phyloP scores from a whole-genome alignment of 306 rosid genomes.

The Ormosia emarginata region DNA sequence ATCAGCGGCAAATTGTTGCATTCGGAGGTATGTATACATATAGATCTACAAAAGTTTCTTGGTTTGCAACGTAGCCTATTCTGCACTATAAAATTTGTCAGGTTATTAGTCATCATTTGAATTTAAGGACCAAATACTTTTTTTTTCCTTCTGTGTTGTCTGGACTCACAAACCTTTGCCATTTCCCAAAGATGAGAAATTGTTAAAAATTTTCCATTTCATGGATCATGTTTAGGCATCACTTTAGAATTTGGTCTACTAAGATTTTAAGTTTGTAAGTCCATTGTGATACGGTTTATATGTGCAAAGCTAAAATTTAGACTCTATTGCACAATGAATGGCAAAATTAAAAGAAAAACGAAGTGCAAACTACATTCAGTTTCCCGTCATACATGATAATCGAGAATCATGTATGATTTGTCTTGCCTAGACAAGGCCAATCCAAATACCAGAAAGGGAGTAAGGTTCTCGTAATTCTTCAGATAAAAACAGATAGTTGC shows the following conservation, averaged over 20 bases:
- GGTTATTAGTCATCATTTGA: slow-evolving; percentile 13
- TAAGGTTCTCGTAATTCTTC: background rate
- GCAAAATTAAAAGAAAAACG: background rate
- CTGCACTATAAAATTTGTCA: slow-evolving; percentile 1
- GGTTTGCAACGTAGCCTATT: background rate
- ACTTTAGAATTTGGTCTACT: background rate
- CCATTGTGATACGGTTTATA: background rate
- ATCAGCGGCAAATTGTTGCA: slow-evolving; percentile 18
- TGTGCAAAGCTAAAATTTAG: slow-evolving; percentile 5
- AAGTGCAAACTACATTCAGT: background rate
- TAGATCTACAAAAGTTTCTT: background rate
- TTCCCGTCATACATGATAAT: background rate
- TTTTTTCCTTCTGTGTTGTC: slow-evolving; percentile 13
- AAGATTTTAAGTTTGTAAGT: slow-evolving; percentile 19
- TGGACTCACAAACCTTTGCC: slow-evolving; percentile 15
- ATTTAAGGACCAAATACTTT: slow-evolving; percentile 11
- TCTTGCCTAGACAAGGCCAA: background rate
- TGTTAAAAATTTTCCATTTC: background rate
- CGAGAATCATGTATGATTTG: background rate
- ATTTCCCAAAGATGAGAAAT: background rate
- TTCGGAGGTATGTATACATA: slow-evolving; percentile 29
- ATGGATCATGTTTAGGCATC: background rate
- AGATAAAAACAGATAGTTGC: background rate
- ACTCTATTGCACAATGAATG: background rate
- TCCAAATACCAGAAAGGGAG: background rate